Percentiles rank a stretch among this genome's conserved stretches.
Conservation (phyloP, 352 stramenopile genomes). For the Halophytophthora polymorphica region DNA sequence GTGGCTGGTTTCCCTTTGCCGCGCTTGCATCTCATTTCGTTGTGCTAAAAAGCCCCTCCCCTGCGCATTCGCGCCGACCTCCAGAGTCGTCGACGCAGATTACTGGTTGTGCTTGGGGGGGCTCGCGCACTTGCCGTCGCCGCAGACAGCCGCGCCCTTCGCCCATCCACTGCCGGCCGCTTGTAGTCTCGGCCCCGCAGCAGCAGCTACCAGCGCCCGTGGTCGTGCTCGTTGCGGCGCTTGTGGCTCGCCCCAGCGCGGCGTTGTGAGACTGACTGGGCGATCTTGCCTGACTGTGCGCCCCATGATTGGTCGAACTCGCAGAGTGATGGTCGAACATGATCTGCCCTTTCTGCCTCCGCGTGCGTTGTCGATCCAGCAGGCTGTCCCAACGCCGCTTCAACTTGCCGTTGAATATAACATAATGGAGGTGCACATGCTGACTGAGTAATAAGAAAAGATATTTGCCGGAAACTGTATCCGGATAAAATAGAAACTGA, state of each 20-base stretch:
- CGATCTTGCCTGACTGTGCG: conserved; percentile 9
- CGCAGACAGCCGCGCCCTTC: background rate
- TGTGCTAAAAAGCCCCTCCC: background rate
- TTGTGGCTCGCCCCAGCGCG: too few relatives aligned
- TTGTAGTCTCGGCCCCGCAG: background rate
- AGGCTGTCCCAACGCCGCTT: conserved; percentile 22
- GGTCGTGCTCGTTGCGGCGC: too few relatives aligned
- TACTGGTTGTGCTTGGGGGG: too few relatives aligned
- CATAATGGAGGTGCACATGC: background rate
- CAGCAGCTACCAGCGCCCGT: too few relatives aligned
- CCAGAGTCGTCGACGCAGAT: background rate
- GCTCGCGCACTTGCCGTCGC: too few relatives aligned
- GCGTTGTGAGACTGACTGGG: too few relatives aligned
- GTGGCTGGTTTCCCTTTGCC: too few relatives aligned
- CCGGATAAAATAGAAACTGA: too few relatives aligned
- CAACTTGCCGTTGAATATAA: conserved; percentile 31
- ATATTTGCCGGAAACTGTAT: too few relatives aligned
- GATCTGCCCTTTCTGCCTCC: conserved; percentile 21
- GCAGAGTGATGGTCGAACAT: conserved; percentile 26
- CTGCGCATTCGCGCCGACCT: background rate
- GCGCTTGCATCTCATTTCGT: background rate
- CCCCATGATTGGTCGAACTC: conserved; percentile 5
- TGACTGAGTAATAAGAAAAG: background rate
- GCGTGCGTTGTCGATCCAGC: conserved; percentile 23
- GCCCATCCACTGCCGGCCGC: background rate